These are phyloP conservation scores for Aristolochia fimbriata DNA, from an alignment of 164 flowering plant genomes.

Conservation along the genomic window DNA sequence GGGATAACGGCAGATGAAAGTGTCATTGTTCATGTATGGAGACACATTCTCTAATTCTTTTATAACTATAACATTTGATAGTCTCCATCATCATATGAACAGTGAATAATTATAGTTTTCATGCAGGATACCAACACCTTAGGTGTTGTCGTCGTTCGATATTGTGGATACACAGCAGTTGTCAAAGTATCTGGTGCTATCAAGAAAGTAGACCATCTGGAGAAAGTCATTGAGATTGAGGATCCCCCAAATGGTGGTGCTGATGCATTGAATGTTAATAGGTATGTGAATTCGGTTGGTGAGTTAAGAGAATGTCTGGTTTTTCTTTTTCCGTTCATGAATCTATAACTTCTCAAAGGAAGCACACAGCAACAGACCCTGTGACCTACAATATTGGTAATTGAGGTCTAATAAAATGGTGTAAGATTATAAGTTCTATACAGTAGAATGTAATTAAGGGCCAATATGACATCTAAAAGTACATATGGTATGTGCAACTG, in stretches of 20 bases:
- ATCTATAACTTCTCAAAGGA: too few relatives aligned
- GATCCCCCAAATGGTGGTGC: slow-evolving; percentile 93
- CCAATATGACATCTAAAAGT: too few relatives aligned
- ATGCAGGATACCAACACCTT: slow-evolving; percentile 73
- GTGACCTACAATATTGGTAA: too few relatives aligned
- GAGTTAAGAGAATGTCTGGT: too few relatives aligned
- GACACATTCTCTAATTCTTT: slow-evolving; percentile 1
- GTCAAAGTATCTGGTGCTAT: slow-evolving; percentile 53
- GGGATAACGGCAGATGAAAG: slow-evolving; percentile 92
- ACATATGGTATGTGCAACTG: too few relatives aligned
- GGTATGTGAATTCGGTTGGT: slow-evolving; percentile 21
- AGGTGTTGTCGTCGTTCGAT: slow-evolving; percentile 52
- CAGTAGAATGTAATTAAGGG: too few relatives aligned
- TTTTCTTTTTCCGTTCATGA: too few relatives aligned
- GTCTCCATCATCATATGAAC: background rate
- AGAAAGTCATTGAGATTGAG: slow-evolving; percentile 45
- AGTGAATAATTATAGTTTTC: slow-evolving; percentile 8
- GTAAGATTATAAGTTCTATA: too few relatives aligned
- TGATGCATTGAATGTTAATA: slow-evolving; percentile 73
- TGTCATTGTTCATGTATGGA: slow-evolving; percentile 70
- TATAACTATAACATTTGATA: background rate
- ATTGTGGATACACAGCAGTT: slow-evolving; percentile 64
- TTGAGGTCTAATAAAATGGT: too few relatives aligned
- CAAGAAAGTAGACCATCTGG: slow-evolving; percentile 21
- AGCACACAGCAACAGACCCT: too few relatives aligned